These are phyloP conservation scores for Phytophthora fragariaefolia DNA, from an alignment of 352 stramenopile genomes.

Conservation along the genomic window DNA sequence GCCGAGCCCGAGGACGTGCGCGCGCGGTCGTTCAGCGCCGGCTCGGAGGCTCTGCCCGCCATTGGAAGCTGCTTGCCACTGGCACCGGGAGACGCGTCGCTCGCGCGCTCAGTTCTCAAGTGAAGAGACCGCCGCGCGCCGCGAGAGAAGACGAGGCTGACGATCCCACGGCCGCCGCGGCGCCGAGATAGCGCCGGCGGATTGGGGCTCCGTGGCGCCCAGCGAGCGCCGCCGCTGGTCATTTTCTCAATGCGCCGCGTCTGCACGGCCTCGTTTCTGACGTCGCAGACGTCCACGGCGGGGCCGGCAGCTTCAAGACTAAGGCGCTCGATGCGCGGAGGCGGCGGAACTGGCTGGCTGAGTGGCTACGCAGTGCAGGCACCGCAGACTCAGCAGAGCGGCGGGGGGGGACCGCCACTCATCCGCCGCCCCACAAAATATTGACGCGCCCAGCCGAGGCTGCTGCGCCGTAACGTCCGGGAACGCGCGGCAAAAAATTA, in stretches of 20 bases:
- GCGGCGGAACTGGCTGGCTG: background rate
- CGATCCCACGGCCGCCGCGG: conserved; percentile 39
- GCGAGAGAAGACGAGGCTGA: conserved; percentile 38
- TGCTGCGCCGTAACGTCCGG: conserved; percentile 17
- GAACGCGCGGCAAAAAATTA: conserved; percentile 26
- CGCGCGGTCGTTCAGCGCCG: conserved; percentile 18
- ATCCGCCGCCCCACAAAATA: conserved; percentile 10
- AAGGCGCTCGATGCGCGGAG: too few species aligned
- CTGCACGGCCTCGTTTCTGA: conserved; percentile 37
- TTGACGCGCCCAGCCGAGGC: conserved; percentile 10
- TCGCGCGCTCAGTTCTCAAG: conserved; percentile 41
- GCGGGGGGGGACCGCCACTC: background rate
- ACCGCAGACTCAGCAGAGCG: too few species aligned
- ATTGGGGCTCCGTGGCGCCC: conserved; percentile 32
- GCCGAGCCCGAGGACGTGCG: conserved; percentile 28
- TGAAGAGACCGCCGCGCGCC: conserved; percentile 37
- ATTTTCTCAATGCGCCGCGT: conserved; percentile 45
- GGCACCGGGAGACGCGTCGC: conserved; percentile 14
- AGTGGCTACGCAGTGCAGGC: background rate
- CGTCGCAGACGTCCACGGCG: conserved; percentile 28
- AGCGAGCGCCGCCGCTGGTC: conserved; percentile 33
- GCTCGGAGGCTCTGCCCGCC: conserved; percentile 7
- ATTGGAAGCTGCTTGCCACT: background rate
- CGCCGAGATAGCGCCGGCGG: conserved; percentile 34
- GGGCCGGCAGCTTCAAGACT: conserved; percentile 23